A percentile compares a stretch with the other conserved stretches of the same genome.
These are phyloP conservation scores for Claviceps citrina DNA, from an alignment of 2,329 filamentous ascomycete species.

Conservation along the genomic window DNA sequence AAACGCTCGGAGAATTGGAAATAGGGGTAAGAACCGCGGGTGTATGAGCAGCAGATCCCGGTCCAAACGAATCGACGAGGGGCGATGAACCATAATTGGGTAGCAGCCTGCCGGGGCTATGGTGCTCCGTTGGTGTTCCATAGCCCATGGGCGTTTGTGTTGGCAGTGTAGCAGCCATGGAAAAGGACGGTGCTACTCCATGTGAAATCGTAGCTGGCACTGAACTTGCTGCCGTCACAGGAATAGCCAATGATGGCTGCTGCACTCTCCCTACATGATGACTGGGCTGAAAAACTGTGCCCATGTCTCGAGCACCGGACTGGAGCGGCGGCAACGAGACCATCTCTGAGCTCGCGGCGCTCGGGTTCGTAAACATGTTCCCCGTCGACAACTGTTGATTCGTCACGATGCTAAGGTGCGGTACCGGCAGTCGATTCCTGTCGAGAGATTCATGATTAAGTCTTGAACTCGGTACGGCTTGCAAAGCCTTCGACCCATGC, in stretches of 20 bases:
- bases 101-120: conserved; percentile 34
- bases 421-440: conserved; percentile 44
- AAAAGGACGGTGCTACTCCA: conserved; percentile 9
- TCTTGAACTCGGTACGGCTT: conserved; percentile 8
- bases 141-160: conserved; percentile 23
- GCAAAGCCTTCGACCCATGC: conserved; percentile 7
- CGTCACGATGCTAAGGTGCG: conserved; percentile 54
- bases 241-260: conserved; percentile 20
- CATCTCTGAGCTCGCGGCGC: conserved; percentile 15
- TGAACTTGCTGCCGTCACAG: conserved; percentile 13
- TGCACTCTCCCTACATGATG: conserved; percentile 22
- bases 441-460: conserved; percentile 12
- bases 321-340: conserved; percentile 49
- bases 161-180: conserved; percentile 8
- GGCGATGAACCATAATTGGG: conserved; percentile 44
- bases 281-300: conserved; percentile 52
- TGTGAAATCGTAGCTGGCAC: conserved; percentile 9
- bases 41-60: conserved; percentile 37
- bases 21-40: conserved; percentile 45
- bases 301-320: conserved; percentile 54
- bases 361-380: conserved; percentile 27
- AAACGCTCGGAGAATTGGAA: conserved; percentile 73
- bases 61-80: conserved; percentile 44
- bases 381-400: conserved; percentile 23
- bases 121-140: conserved; percentile 36